phyloP scores from a whole-genome alignment of 2,329 filamentous ascomycete species.

The Periconia digitata region DNA sequence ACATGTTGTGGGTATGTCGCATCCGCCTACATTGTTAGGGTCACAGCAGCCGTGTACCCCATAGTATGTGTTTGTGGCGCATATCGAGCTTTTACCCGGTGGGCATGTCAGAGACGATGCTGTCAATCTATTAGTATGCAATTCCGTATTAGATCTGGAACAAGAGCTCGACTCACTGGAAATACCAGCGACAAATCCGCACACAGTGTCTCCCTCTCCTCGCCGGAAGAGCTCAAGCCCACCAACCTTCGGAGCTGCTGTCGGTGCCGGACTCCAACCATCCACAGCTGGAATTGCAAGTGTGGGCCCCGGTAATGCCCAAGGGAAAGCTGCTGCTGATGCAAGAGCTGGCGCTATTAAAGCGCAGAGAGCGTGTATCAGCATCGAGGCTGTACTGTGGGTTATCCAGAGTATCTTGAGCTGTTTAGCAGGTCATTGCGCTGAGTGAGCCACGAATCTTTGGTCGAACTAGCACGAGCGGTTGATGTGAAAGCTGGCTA shows the following conservation, averaged over 20 bases:
- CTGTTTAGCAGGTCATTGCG: not conserved
- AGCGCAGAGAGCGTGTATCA: constrained; percentile 23
- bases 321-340: constrained; percentile 29
- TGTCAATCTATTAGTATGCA: constrained; percentile 14
- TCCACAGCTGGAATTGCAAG: constrained; percentile 22
- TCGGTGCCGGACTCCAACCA: constrained; percentile 36
- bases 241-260: constrained; percentile 23
- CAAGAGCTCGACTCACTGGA: constrained; percentile 19
- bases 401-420: not conserved
- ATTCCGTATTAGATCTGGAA: not conserved
- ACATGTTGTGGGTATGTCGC: constrained; percentile 35
- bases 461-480: not conserved
- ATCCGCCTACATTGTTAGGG: constrained; percentile 18
- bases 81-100: constrained; percentile 21
- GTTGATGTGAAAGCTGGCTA: constrained; percentile 2
- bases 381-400: constrained; percentile 16
- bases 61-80: constrained; percentile 36
- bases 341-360: constrained; percentile 29
- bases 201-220: constrained; percentile 23
- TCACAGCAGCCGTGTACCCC: constrained; percentile 40
- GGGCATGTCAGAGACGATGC: constrained; percentile 34
- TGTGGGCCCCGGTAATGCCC: constrained; percentile 31
- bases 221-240: constrained; percentile 30
- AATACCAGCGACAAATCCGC: constrained; percentile 31
- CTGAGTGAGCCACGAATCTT: not conserved